Evolutionary conservation across 2,329 filamentous ascomycete species (phyloP).

Genomic region (Neopestalotiopsis sp.): DNA sequence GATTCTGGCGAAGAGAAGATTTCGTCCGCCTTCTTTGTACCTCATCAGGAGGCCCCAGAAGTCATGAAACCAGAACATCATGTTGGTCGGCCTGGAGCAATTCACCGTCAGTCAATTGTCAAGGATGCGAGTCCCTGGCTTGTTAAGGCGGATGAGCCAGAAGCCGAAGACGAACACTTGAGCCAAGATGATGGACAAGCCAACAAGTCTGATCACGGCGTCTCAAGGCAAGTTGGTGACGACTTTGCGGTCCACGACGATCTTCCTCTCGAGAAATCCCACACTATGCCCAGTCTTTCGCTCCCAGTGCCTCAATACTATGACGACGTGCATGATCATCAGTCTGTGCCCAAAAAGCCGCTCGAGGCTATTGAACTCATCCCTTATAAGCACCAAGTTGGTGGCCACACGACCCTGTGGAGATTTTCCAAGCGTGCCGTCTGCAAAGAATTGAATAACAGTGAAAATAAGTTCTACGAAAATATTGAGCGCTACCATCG

Average conservation of each 20-base stretch:
- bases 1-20: constrained; percentile 83
- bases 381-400: constrained; percentile 96
- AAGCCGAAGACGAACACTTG: constrained; percentile 37
- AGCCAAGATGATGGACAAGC: constrained; percentile 40
- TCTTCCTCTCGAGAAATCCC: constrained; percentile 38
- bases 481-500: constrained; percentile 91
- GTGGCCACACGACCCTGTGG: constrained; percentile 95
- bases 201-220: background rate
- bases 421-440: constrained; percentile 93
- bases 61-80: constrained; percentile 32
- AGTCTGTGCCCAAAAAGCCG: constrained; percentile 61
- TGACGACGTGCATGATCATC: constrained; percentile 57
- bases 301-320: constrained; percentile 48
- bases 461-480: constrained; percentile 99
- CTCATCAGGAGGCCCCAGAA: constrained; percentile 62
- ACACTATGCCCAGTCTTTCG: constrained; percentile 41
- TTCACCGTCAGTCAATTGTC: constrained; percentile 31
- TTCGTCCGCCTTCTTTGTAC: constrained; percentile 82
- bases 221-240: constrained; percentile 39
- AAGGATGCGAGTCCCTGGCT: constrained; percentile 58
- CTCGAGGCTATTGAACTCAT: constrained; percentile 94
- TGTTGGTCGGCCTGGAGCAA: constrained; percentile 34
- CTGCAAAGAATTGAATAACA: constrained; percentile 97
- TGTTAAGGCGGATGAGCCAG: constrained; percentile 60
- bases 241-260: constrained; percentile 47